Evolutionary conservation across 1,284 basidiomycete genomes (phyloP).

Genomic region (Peniophora sp.): DNA sequence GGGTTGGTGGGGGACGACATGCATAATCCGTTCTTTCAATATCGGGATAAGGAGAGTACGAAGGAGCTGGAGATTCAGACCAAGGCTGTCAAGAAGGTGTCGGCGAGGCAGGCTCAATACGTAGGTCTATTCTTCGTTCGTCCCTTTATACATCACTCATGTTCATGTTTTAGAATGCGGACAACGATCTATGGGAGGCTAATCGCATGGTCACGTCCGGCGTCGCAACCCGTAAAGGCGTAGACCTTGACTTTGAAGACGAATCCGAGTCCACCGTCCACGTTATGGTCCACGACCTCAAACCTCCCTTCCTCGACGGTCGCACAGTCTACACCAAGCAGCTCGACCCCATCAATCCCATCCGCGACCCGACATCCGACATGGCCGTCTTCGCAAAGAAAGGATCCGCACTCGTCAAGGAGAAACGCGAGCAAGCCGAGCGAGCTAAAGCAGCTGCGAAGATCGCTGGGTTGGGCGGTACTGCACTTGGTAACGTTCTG

Average conservation of each 20-base stretch:
- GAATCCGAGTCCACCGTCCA: constrained; percentile 94
- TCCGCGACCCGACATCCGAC: constrained; percentile 89
- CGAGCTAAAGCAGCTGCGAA: constrained; percentile 94
- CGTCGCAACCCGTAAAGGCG: constrained; percentile 76
- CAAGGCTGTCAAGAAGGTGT: constrained; percentile 80
- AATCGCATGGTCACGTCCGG: constrained; percentile 97
- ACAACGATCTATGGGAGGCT: constrained; percentile 97
- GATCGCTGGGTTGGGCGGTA: constrained; percentile 88
- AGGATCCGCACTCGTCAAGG: constrained; percentile 87
- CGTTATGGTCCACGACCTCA: constrained; percentile 94
- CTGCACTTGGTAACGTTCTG: constrained; percentile 92
- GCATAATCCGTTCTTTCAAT: constrained; percentile 89
- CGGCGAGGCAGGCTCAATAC: constrained; percentile 90
- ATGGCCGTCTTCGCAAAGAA: constrained; percentile 96
- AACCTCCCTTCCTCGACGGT: constrained; percentile 97
- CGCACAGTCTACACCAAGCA: constrained; percentile 96
- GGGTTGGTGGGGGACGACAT: constrained; percentile 83
- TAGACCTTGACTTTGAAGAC: constrained; percentile 91
- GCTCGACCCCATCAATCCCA: constrained; percentile 94
- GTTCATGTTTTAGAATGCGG: constrained; percentile 65
- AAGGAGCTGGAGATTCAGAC: constrained; percentile 76
- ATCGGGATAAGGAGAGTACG: constrained; percentile 68
- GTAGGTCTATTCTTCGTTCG: constrained; percentile 36
- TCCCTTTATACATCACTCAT: constrained; percentile 1
- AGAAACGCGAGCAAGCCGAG: constrained; percentile 94